Evolutionary conservation across 164 flowering plant species (phyloP).

Genomic region (Vitis rotundifolia): DNA sequence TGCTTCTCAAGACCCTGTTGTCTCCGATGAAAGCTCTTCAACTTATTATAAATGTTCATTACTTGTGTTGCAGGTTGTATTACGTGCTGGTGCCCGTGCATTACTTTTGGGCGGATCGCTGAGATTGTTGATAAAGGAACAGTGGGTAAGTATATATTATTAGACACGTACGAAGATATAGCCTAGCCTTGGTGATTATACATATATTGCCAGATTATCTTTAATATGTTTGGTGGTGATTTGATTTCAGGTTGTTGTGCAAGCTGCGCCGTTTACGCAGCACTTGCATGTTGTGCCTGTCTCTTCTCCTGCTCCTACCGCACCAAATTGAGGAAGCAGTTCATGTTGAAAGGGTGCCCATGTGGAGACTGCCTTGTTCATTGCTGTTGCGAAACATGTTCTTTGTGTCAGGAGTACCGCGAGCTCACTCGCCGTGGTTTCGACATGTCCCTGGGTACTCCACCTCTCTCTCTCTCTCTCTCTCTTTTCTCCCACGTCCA

Average conservation of each 20-base stretch:
- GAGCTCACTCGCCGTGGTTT: conserved; percentile 17
- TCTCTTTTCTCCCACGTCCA: too few species aligned
- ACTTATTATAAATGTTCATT: too few species aligned
- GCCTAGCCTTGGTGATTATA: too few species aligned
- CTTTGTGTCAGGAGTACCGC: conserved; percentile 17
- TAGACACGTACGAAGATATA: too few species aligned
- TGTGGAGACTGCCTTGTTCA: conserved; percentile 18
- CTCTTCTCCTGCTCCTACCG: neutral
- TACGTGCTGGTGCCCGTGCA: neutral
- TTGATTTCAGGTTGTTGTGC: neutral
- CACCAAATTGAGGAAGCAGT: conserved; percentile 16
- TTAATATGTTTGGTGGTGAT: too few species aligned
- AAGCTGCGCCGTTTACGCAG: neutral
- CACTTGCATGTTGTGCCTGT: too few species aligned
- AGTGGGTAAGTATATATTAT: neutral
- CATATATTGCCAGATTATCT: too few species aligned
- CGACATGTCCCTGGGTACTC: conserved; percentile 1
- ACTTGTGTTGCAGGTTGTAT: conserved; percentile 2
- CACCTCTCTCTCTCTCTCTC: too few species aligned
- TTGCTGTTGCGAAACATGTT: conserved; percentile 8
- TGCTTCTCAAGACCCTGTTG: neutral
- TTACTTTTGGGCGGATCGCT: conserved; percentile 16
- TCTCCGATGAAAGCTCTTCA: too few species aligned
- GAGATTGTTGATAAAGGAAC: conserved; percentile 15
- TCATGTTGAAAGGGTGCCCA: conserved; percentile 14